Percentiles rank a stretch among this genome's conserved stretches.
Evolutionary conservation across 441 rosid genomes (phyloP).

Genomic region (Brassica balearica): DNA sequence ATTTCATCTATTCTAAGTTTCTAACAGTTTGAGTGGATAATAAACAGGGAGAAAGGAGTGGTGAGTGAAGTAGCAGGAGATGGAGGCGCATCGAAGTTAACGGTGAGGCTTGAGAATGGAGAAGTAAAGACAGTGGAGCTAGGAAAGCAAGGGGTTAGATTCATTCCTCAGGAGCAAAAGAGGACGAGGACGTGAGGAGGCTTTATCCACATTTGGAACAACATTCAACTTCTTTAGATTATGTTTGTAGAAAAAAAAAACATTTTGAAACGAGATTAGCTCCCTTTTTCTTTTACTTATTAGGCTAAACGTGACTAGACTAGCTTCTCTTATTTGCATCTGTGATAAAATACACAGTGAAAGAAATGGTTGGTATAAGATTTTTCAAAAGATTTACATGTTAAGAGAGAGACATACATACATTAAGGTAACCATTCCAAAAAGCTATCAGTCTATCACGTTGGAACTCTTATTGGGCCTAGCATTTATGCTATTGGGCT

Average conservation of each 20-base stretch:
- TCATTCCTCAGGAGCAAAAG: constrained; percentile 86
- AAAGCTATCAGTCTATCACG: background rate
- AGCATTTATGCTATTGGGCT: background rate
- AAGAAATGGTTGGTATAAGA: background rate
- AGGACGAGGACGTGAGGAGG: constrained; percentile 56
- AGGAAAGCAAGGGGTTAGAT: constrained; percentile 86
- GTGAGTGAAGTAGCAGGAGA: constrained; percentile 62
- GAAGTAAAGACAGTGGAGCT: constrained; percentile 75
- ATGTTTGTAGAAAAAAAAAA: constrained; percentile 25
- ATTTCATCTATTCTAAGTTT: background rate
- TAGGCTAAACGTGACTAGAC: background rate
- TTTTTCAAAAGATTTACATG: background rate
- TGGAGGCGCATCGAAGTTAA: constrained; percentile 58
- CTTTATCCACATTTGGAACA: constrained; percentile 12
- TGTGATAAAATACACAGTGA: background rate
- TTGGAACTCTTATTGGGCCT: background rate
- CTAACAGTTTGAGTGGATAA: constrained; percentile 4
- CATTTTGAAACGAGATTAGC: constrained; percentile 5
- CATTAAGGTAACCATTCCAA: no score
- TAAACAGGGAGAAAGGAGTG: constrained; percentile 82
- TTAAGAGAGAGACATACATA: background rate
- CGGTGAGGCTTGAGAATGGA: constrained; percentile 75
- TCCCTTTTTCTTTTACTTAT: background rate
- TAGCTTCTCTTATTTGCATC: constrained; percentile 18
- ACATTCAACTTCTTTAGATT: constrained; percentile 20